phyloP scores from a whole-genome alignment of 1,284 basidiomycete genomes.

The Pascua guehoae region DNA sequence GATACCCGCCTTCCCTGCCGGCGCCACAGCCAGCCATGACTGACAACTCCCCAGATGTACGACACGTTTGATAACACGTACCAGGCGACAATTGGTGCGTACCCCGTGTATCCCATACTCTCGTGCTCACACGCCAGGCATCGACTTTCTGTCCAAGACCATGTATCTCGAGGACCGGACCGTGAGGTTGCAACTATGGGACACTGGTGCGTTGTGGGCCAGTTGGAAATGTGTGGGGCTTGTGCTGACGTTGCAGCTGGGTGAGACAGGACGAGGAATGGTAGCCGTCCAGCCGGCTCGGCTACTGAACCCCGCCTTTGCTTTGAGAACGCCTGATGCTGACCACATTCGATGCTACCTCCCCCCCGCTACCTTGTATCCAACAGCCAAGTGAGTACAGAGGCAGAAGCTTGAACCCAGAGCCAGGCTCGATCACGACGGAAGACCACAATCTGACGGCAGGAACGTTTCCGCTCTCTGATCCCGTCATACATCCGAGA shows the following conservation, averaged over 20 bases:
- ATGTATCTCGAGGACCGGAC: slow-evolving; percentile 99
- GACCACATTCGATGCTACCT: neutral
- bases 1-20: neutral
- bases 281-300: neutral
- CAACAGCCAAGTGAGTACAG: slow-evolving; percentile 31
- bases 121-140: slow-evolving; percentile 54
- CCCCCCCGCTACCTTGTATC: neutral
- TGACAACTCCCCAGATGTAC: slow-evolving; percentile 73
- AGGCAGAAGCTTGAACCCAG: neutral
- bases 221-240: too few species aligned
- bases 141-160: slow-evolving; percentile 99
- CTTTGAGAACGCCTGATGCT: neutral
- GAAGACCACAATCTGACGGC: slow-evolving; percentile 3
- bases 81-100: slow-evolving; percentile 85
- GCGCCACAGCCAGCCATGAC: neutral
- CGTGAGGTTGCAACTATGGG: slow-evolving; percentile 95
- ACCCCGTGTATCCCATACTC: neutral
- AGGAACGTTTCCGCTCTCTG: slow-evolving; percentile 96
- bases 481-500: slow-evolving; percentile 99
- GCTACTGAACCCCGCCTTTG: too few species aligned
- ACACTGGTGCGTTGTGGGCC: slow-evolving; percentile 75
- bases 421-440: too few species aligned
- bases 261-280: slow-evolving; percentile 18
- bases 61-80: slow-evolving; percentile 99
- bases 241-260: slow-evolving; percentile 29